Percentiles rank a stretch among this genome's conserved stretches.
These are phyloP conservation scores for Coffea eugenioides DNA, from an alignment of 257 asterid species.

Conservation along the genomic window DNA sequence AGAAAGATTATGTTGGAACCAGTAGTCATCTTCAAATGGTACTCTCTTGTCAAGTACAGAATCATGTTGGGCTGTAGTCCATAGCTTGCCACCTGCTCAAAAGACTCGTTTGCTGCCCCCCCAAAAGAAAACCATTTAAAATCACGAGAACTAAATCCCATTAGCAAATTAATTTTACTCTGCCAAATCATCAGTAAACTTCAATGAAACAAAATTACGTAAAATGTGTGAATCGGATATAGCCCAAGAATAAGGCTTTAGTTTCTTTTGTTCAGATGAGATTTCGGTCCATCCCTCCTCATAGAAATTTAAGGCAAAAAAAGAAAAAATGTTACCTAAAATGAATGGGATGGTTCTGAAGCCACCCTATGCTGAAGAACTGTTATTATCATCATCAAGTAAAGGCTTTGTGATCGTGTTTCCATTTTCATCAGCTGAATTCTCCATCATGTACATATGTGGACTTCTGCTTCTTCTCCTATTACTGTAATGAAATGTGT, in stretches of 20 bases:
- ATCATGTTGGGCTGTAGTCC: conserved; percentile 66
- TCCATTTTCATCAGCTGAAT: too few species aligned
- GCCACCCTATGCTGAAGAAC: too few species aligned
- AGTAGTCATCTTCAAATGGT: conserved; percentile 52
- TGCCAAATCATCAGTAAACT: background rate
- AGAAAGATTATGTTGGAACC: conserved; percentile 49
- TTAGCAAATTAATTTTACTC: background rate
- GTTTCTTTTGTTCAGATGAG: background rate
- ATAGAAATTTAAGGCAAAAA: too few species aligned
- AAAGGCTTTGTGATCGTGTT: too few species aligned
- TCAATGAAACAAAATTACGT: background rate
- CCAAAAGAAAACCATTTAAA: background rate
- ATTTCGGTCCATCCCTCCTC: too few species aligned
- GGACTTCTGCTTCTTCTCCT: too few species aligned
- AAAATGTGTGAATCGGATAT: background rate
- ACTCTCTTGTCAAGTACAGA: conserved; percentile 51
- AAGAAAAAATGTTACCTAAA: too few species aligned
- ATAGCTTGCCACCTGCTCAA: conserved; percentile 51
- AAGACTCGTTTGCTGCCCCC: conserved; percentile 44
- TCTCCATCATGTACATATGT: too few species aligned
- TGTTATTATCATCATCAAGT: too few species aligned
- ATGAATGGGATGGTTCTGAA: too few species aligned
- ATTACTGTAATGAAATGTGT: too few species aligned
- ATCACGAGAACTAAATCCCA: background rate
- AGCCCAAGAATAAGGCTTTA: background rate